Conservation (phyloP, 495 filamentous ascomycete species). For the Xylaria sp. region DNA sequence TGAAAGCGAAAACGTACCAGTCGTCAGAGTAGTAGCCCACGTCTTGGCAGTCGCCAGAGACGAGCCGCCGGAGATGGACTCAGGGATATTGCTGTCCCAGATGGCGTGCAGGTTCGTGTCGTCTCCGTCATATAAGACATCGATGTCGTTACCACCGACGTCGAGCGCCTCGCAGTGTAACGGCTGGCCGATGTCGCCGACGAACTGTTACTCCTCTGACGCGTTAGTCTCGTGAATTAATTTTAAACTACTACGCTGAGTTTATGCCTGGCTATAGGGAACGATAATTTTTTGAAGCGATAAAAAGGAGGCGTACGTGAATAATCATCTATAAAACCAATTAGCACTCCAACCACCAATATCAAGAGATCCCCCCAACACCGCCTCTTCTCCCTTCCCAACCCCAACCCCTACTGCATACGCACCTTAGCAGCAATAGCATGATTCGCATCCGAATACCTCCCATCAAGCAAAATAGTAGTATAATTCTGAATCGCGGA, state of each 20-base stretch:
- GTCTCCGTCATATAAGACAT: conserved; percentile 61
- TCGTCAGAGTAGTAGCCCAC: conserved; percentile 47
- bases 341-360: neutral
- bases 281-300: neutral
- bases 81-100: conserved; percentile 72
- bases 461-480: conserved; percentile 34
- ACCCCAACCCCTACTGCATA: neutral
- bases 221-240: neutral
- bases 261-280: neutral
- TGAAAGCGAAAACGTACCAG: conserved; percentile 22
- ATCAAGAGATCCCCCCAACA: neutral
- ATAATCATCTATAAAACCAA: conserved; percentile 54
- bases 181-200: conserved; percentile 70
- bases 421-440: conserved; percentile 38
- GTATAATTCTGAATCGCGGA: conserved; percentile 68
- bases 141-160: conserved; percentile 65
- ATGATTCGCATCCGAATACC: conserved; percentile 30
- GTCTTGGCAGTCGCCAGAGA: conserved; percentile 43
- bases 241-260: neutral
- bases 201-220: conserved; percentile 44
- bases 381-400: neutral
- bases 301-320: conserved; percentile 49
- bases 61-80: conserved; percentile 59
- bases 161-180: conserved; percentile 66
- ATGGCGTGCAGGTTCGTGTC: conserved; percentile 66